Percentiles rank a stretch among this genome's conserved stretches.
phyloP scores from a whole-genome alignment of 805 yeast genomes.

The Ascoidea tarda region DNA sequence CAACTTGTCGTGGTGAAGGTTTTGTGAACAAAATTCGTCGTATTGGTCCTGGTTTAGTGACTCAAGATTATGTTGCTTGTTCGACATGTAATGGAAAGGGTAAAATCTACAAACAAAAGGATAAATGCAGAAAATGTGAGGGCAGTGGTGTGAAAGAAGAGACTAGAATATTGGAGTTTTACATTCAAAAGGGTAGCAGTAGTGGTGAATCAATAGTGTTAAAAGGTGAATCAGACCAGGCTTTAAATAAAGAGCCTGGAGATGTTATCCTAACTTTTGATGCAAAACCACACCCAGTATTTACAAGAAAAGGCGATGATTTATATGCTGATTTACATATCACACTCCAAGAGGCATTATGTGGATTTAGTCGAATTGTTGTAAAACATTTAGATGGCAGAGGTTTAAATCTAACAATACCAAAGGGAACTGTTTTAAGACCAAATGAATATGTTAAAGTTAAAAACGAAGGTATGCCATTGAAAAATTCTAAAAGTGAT shows the following conservation, averaged over 20 bases:
- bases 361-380: slow-evolving; percentile 59
- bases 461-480: slow-evolving; percentile 76
- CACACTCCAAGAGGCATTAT: slow-evolving; percentile 67
- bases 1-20: slow-evolving; percentile 64
- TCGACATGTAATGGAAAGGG: slow-evolving; percentile 63
- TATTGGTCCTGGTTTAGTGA: slow-evolving; percentile 63
- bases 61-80: slow-evolving; percentile 50
- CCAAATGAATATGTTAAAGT: slow-evolving; percentile 62
- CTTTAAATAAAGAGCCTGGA: slow-evolving; percentile 59
- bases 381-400: slow-evolving; percentile 73
- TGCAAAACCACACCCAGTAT: slow-evolving; percentile 26
- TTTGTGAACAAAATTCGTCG: slow-evolving; percentile 40
- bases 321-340: slow-evolving; percentile 45
- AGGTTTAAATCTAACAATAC: slow-evolving; percentile 45
- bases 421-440: slow-evolving; percentile 66
- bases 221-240: slow-evolving; percentile 65
- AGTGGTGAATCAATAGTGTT: slow-evolving; percentile 47
- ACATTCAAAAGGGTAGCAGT: slow-evolving; percentile 57
- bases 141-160: slow-evolving; percentile 53
- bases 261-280: slow-evolving; percentile 58
- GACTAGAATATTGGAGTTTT: slow-evolving; percentile 61
- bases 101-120: slow-evolving; percentile 40
- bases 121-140: slow-evolving; percentile 62
- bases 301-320: slow-evolving; percentile 49
- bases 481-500: slow-evolving; percentile 18